Evolutionary conservation across 352 stramenopile species (phyloP).

Genomic region (Pythium phragmiticola): DNA sequence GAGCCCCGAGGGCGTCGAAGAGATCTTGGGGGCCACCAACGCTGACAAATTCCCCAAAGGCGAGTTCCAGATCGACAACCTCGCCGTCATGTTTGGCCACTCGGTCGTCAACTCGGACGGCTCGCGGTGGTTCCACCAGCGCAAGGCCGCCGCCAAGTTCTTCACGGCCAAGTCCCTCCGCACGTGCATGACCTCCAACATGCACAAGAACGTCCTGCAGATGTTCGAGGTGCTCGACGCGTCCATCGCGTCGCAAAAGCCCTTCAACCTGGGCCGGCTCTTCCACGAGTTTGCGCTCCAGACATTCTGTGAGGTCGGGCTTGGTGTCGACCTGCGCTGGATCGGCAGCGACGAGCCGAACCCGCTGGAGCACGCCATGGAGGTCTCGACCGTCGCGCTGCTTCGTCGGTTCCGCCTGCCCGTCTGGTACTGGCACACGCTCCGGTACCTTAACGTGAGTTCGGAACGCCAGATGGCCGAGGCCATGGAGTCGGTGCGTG

Average conservation of each 20-base stretch:
- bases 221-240: conserved; percentile 20
- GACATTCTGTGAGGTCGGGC: conserved; percentile 48
- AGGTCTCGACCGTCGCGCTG: conserved; percentile 28
- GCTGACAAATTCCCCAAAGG: conserved; percentile 35
- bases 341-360: conserved; percentile 35
- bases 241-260: not conserved
- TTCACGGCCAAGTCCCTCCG: conserved; percentile 35
- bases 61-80: conserved; percentile 14
- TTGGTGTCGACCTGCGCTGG: conserved; percentile 44
- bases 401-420: conserved; percentile 49
- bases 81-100: conserved; percentile 25
- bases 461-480: conserved; percentile 36
- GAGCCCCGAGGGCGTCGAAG: conserved; percentile 28
- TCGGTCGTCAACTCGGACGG: conserved; percentile 31
- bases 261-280: conserved; percentile 26
- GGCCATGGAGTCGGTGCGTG: conserved; percentile 32
- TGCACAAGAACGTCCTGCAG: conserved; percentile 22
- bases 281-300: conserved; percentile 54
- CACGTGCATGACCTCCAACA: conserved; percentile 21
- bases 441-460: conserved; percentile 42
- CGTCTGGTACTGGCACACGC: conserved; percentile 51
- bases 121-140: conserved; percentile 31
- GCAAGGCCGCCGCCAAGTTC: conserved; percentile 30
- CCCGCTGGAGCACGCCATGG: conserved; percentile 46
- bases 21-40: conserved; percentile 28